Evolutionary conservation across 441 rosid species (phyloP).

Genomic region (Erodium trifolium): DNA sequence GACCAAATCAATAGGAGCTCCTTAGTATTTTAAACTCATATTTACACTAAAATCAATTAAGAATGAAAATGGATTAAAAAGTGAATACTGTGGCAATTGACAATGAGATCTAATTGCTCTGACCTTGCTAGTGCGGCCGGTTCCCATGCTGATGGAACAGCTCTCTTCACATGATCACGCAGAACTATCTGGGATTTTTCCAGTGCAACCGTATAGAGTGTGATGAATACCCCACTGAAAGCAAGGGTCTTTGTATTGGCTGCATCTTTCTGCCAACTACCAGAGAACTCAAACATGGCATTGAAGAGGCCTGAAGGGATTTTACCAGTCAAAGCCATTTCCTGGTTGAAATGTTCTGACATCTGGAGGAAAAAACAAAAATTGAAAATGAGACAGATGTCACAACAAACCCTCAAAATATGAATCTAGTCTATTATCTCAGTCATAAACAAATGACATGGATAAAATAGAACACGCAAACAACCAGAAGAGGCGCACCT

Average conservation of each 20-base stretch:
- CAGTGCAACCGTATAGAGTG: conserved; percentile 73
- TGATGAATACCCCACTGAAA: conserved; percentile 84
- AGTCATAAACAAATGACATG: neutral
- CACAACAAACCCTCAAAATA: neutral
- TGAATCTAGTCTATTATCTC: neutral
- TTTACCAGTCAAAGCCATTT: conserved; percentile 75
- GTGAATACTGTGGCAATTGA: neutral
- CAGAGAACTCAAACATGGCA: conserved; percentile 74
- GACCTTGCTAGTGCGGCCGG: conserved; percentile 92
- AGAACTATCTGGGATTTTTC: conserved; percentile 76
- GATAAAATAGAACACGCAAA: neutral
- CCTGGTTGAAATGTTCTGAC: conserved; percentile 97
- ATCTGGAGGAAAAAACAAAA: conserved; percentile 37
- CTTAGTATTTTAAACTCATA: neutral
- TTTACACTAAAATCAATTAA: neutral
- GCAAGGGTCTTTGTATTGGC: conserved; percentile 81
- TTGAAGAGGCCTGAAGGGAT: conserved; percentile 92
- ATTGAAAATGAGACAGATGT: neutral
- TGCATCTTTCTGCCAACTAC: conserved; percentile 93
- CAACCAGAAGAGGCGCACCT: neutral
- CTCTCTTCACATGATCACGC: conserved; percentile 66
- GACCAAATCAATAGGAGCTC: neutral
- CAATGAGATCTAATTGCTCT: conserved; percentile 1
- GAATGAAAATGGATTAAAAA: neutral
- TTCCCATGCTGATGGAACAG: conserved; percentile 92